A percentile compares a stretch with the other conserved stretches of the same genome.
Conservation (phyloP, 805 yeast species). For the Yarrowia sp. region DNA sequence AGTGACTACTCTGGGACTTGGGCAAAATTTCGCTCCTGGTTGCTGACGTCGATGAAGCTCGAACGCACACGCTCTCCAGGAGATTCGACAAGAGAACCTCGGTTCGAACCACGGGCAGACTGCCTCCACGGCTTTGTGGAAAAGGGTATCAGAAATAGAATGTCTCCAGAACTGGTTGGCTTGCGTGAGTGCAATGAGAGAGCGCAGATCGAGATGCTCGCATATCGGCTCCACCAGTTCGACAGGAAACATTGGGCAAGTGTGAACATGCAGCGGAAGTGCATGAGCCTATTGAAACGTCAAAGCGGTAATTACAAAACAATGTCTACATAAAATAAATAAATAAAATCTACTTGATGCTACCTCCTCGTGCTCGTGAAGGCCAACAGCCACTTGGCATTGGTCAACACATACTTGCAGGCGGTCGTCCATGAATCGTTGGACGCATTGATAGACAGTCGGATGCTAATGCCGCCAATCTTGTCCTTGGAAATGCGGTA, state of each 20-base stretch:
- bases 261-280: too few relatives aligned
- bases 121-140: not conserved
- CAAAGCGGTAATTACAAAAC: too few relatives aligned
- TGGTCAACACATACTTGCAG: slow-evolving; percentile 74
- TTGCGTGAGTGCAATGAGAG: not conserved
- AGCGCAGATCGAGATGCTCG: not conserved
- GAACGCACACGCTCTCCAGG: not conserved
- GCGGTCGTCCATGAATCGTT: slow-evolving; percentile 88
- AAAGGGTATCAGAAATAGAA: not conserved
- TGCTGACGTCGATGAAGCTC: not conserved
- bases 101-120: not conserved
- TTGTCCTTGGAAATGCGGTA: slow-evolving; percentile 67
- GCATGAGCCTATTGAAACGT: too few relatives aligned
- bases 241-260: not conserved
- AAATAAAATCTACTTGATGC: not conserved
- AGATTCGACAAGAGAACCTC: not conserved
- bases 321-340: not conserved
- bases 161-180: not conserved
- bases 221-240: not conserved
- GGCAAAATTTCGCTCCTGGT: not conserved
- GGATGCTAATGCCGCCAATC: slow-evolving; percentile 75
- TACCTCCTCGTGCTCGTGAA: slow-evolving; percentile 49
- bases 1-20: not conserved
- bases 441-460: slow-evolving; percentile 58
- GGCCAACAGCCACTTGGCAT: slow-evolving; percentile 80